Conservation (phyloP, 495 filamentous ascomycete genomes). For the Xylaria nigripes region DNA sequence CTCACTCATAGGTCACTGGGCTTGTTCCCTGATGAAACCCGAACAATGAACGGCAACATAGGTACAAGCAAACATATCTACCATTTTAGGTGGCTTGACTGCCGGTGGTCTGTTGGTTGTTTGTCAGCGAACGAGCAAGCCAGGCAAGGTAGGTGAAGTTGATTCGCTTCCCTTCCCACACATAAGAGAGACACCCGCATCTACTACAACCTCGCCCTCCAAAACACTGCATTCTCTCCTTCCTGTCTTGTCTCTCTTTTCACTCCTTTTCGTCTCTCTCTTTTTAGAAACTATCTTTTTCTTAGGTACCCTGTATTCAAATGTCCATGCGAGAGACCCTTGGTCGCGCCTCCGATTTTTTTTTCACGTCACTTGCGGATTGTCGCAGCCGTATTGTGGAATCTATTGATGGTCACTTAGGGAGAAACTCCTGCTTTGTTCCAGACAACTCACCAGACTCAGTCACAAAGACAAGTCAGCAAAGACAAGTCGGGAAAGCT, state of each 20-base stretch:
- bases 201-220: background rate
- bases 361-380: background rate
- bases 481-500: too few species aligned
- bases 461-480: background rate
- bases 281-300: background rate
- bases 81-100: too few species aligned
- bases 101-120: too few species aligned
- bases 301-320: constrained; percentile 4
- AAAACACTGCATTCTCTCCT: background rate
- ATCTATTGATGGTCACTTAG: constrained; percentile 2
- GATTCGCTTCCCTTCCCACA: too few species aligned
- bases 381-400: constrained; percentile 18
- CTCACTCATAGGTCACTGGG: too few species aligned
- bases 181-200: background rate
- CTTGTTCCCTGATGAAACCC: too few species aligned
- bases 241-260: background rate
- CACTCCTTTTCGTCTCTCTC: constrained; percentile 8
- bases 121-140: too few species aligned
- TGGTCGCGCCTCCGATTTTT: constrained; percentile 16
- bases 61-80: too few species aligned
- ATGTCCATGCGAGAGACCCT: constrained; percentile 19
- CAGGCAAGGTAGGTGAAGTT: too few species aligned
- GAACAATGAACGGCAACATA: too few species aligned
- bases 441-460: background rate
- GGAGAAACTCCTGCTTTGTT: constrained; percentile 7